Base-by-base conservation (phyloP, 2,329 filamentous ascomycete species). In the Penicillium palitans region DNA sequence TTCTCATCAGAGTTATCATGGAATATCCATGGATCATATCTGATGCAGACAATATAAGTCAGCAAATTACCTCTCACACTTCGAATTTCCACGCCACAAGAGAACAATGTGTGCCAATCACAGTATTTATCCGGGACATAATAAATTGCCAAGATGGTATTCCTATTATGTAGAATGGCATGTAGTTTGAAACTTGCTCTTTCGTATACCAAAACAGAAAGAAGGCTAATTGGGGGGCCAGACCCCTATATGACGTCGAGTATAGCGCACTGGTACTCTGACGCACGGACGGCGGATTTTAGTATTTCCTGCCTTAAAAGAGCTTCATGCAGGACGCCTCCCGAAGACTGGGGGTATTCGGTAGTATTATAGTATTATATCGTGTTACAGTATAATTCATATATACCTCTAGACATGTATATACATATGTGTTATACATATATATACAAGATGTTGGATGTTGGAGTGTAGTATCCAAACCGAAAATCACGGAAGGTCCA, bases 201-300 rank as follows among this genome's bases (percentile, higher is more conserved):
- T 12, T 33, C 12, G 31, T 17, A 24, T 41, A 42, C 21, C 2
- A 12, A 44, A 48, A 17, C 6, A 19, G 29, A 55, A 35, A 15
- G 49, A 25, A 27, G 60, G 57, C 60, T 61, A 60, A 61, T 61
- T 61, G 52, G 47, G 57, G 57, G 60, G 60, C 46, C 60, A 60
- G 57, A 55, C 57, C 54, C 44, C 46, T 24, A 42, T 41, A 58
- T 64, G 61, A 64, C 60, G 61, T 64, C 58, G 58, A 49, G 35
- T 52, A 41, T 45, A 13, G 48, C 41, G 61, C 61, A 63, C 60
- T 49, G 62, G 59, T 50, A 19, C 35, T 27, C 12, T 45, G 10
- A 45, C 49, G 51, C 58, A 55, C 50, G n/a, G 46, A 48, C 33
- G 15, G 12, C 24, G 25, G 24, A n/a, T 45, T 45, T 24, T 27